Evolutionary conservation across 2,329 filamentous ascomycete genomes (phyloP).

Genomic region (Penicillium sp.): DNA sequence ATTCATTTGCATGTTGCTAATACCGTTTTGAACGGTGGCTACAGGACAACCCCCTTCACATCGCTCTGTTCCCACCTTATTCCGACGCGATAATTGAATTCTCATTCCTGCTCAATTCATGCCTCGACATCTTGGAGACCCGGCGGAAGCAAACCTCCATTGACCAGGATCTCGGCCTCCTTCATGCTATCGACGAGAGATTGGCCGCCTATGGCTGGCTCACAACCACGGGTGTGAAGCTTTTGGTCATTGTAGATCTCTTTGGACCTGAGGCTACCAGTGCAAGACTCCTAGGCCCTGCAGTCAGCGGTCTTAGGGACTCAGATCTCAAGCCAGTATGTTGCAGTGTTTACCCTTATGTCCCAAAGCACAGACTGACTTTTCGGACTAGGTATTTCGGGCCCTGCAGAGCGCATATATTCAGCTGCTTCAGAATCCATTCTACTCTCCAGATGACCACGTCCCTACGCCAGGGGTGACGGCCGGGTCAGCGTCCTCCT

Average conservation of each 20-base stretch:
- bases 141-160: conserved; percentile 70
- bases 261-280: conserved; percentile 60
- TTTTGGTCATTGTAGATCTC: conserved; percentile 90
- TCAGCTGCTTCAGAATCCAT: conserved; percentile 84
- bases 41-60: conserved; percentile 94
- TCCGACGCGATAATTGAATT: conserved; percentile 70
- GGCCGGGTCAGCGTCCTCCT: conserved; percentile 42
- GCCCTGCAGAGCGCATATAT: conserved; percentile 94
- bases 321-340: conserved; percentile 81
- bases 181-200: conserved; percentile 91
- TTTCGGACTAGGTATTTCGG: conserved; percentile 66
- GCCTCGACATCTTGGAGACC: conserved; percentile 90
- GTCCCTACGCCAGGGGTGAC: conserved; percentile 56
- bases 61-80: conserved; percentile 81
- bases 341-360: conserved; percentile 12
- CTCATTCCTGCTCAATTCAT: conserved; percentile 84
- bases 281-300: conserved; percentile 31
- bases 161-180: conserved; percentile 83
- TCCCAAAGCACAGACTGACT: neutral
- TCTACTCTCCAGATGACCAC: conserved; percentile 86
- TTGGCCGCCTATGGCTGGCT: conserved; percentile 93
- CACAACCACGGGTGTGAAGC: conserved; percentile 90
- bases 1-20: neutral
- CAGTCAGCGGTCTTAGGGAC: conserved; percentile 70
- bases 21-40: conserved; percentile 3